Percentiles rank a stretch among this genome's conserved stretches.
These are phyloP conservation scores for Lachnellula arida DNA, from an alignment of 2,329 filamentous ascomycete genomes.

Conservation along the genomic window DNA sequence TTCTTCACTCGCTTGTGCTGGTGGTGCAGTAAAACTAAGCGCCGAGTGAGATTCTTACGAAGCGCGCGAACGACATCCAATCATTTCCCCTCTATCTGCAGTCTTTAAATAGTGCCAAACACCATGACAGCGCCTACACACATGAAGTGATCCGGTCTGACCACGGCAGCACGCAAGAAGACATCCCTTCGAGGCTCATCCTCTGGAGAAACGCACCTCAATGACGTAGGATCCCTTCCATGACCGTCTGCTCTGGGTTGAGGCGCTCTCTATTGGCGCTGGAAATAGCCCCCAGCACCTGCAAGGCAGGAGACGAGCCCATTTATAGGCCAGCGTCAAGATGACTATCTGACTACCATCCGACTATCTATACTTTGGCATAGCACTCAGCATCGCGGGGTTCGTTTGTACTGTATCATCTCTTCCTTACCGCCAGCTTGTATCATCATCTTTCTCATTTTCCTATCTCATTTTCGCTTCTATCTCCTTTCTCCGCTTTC, in stretches of 20 bases:
- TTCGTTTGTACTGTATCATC: constrained; percentile 11
- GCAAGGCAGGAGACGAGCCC: neutral
- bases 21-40: neutral
- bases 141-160: neutral
- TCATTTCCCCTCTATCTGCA: constrained; percentile 7
- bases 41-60: neutral
- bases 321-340: constrained; percentile 6
- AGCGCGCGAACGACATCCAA: constrained; percentile 4
- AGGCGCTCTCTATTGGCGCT: constrained; percentile 11
- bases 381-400: constrained; percentile 1
- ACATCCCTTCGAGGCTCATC: constrained; percentile 2
- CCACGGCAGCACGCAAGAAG: neutral
- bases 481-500: constrained; percentile 33
- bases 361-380: neutral
- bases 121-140: constrained; percentile 4
- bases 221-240: constrained; percentile 2
- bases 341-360: neutral
- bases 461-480: constrained; percentile 13
- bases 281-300: constrained; percentile 7
- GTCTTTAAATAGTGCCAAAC: constrained; percentile 7
- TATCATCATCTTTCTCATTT: constrained; percentile 4
- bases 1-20: neutral
- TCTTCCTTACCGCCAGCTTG: constrained; percentile 11
- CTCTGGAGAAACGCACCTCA: neutral
- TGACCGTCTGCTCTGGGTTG: neutral